Evolutionary conservation across 192 early-diverging fungal genomes (phyloP), one percentile per base, ranked within the genome.

Genomic region (Phycomyces blakesleeanus): DNA sequence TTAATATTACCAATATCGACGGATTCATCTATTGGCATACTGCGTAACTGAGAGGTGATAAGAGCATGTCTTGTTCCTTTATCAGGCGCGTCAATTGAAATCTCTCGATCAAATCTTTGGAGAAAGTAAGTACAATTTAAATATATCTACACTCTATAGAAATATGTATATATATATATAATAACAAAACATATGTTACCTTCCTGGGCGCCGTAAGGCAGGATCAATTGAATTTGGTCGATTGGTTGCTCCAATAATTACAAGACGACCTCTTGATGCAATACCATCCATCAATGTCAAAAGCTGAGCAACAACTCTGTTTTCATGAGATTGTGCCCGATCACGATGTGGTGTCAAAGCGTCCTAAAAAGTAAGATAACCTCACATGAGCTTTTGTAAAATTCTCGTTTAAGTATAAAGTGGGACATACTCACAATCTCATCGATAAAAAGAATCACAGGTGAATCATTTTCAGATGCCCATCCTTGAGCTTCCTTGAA

Each of bases 381-480:
- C 11, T 26, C 12, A 49, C 51, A 58, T 8, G 58, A 12, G n/a
- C n/a, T 16, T 59, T 16, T 15, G 20, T 10, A 0, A 34, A 34
- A 34, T 5, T 34, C 29, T n/a, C n/a, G n/a, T n/a, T n/a, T n/a
- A n/a, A n/a, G n/a, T n/a, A n/a, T n/a, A n/a, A n/a, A 34, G 29
- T 34, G 20, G 14, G 20, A 60, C 14, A 16, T 16, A 57, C 81
- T 71, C 74, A 89, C 91, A 44, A 99, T 84, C 68, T 99, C 97
- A 74, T 99, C 97, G 57, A 99, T 98, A 75, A 99, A 99, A 21
- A 99, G 66, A 37, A 99, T 91, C 53, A 87, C 84, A 0, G 91
- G 79, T 15, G 57, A 29, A 27, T 63, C 41, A 5, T 52, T 52
- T 5, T 71, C 59, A 1, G 61, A 54, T 22, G 51, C 50, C 38